Percentiles rank a stretch among this genome's conserved stretches.
Conservation (phyloP, 2,329 filamentous ascomycete species). For the Microsporum audouinii region DNA sequence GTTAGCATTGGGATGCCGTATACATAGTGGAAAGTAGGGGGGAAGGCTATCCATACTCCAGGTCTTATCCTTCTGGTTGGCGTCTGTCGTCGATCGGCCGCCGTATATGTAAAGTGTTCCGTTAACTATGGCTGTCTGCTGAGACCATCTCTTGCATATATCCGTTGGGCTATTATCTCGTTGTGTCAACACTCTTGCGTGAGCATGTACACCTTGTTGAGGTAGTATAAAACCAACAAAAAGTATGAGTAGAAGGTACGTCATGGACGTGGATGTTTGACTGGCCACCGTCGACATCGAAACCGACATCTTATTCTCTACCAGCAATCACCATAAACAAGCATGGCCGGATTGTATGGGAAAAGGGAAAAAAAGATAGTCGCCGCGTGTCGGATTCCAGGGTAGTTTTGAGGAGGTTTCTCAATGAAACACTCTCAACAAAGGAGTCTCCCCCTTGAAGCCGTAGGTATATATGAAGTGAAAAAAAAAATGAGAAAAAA, state of each 20-base stretch:
- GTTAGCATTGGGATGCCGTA: not conserved
- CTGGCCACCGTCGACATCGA: not conserved
- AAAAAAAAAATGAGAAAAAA: not conserved
- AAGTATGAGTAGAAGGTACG: not conserved
- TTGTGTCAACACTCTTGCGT: slow-evolving; percentile 5
- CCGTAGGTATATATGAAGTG: not conserved
- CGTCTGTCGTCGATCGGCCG: slow-evolving; percentile 49
- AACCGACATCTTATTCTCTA: not conserved
- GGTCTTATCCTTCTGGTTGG: slow-evolving; percentile 49
- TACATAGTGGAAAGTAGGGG: not conserved
- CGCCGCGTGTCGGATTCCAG: not conserved
- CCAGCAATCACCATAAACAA: not conserved
- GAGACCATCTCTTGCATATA: slow-evolving; percentile 54
- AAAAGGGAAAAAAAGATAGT: not conserved
- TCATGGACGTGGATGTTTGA: not conserved
- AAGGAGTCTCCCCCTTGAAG: not conserved
- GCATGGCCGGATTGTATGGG: not conserved
- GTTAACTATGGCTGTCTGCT: slow-evolving; percentile 58
- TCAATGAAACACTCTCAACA: slow-evolving; percentile 1
- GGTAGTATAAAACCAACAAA: not conserved
- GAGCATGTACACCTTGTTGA: not conserved
- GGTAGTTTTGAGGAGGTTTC: not conserved
- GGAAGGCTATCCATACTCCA: slow-evolving; percentile 51
- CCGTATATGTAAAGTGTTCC: slow-evolving; percentile 68
- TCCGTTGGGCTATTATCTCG: slow-evolving; percentile 39